Evolutionary conservation across 331 rosid genomes (phyloP).

Genomic region (Ulmus americana): DNA sequence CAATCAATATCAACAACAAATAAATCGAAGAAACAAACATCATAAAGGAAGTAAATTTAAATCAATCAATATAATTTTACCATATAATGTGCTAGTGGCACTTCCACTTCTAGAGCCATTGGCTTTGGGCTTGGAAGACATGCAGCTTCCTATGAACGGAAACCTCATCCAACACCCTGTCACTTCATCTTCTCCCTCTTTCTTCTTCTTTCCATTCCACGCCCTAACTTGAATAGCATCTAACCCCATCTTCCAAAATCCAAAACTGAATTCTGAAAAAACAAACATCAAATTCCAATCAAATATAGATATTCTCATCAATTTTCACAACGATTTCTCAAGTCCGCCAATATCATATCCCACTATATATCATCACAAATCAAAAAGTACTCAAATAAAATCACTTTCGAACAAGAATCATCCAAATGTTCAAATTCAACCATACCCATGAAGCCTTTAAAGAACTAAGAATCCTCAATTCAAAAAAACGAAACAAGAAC

Average conservation of each 20-base stretch:
- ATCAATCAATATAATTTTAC: constrained; percentile 18
- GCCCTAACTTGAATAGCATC: constrained; percentile 14
- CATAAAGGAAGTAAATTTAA: neutral
- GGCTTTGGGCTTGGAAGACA: constrained; percentile 20
- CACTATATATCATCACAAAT: neutral
- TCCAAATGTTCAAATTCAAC: constrained; percentile 15
- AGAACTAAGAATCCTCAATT: constrained; percentile 7
- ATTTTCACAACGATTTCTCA: neutral
- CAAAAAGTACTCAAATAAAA: constrained; percentile 5
- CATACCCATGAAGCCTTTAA: constrained; percentile 7
- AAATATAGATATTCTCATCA: constrained; percentile 15
- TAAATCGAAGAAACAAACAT: neutral
- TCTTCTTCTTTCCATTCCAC: constrained; percentile 23
- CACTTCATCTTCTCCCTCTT: constrained; percentile 16
- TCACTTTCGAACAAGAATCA: neutral
- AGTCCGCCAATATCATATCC: neutral
- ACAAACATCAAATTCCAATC: constrained; percentile 13
- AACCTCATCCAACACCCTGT: constrained; percentile 35
- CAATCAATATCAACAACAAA: neutral
- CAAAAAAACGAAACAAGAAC: neutral
- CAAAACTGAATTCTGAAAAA: constrained; percentile 6
- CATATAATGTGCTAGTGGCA: constrained; percentile 22
- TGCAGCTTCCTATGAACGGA: constrained; percentile 35
- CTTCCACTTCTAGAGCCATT: constrained; percentile 16
- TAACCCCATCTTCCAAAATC: constrained; percentile 31